Percentiles rank a stretch among this genome's conserved stretches.
Conservation (phyloP, 495 filamentous ascomycete species). For the Neurospora sp. region DNA sequence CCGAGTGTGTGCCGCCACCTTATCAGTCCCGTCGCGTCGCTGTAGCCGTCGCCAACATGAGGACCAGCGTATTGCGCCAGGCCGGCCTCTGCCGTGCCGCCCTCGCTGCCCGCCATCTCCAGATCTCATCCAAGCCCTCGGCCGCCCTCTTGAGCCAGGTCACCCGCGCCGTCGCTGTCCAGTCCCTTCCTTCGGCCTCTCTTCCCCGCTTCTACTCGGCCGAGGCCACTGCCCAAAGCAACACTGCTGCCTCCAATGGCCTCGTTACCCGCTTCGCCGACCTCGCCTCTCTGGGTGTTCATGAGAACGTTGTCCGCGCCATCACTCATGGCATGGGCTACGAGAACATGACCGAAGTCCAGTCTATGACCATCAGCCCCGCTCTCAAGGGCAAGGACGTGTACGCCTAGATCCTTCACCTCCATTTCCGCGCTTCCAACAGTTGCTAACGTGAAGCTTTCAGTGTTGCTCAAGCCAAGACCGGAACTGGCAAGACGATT, state of each 20-base stretch:
- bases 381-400: constrained; percentile 71
- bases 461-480: constrained; percentile 81
- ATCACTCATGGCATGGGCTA: constrained; percentile 67
- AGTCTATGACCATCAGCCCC: constrained; percentile 68
- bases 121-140: constrained; percentile 14
- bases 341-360: constrained; percentile 88
- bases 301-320: constrained; percentile 52
- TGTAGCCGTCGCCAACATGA: constrained; percentile 16
- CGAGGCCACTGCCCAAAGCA: constrained; percentile 18
- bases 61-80: constrained; percentile 19
- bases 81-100: constrained; percentile 20
- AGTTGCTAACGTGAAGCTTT: constrained; percentile 5
- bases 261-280: constrained; percentile 60
- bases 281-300: constrained; percentile 50
- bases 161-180: constrained; percentile 5
- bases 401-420: constrained; percentile 41
- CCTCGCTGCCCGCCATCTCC: constrained; percentile 13
- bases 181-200: constrained; percentile 10
- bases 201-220: constrained; percentile 29
- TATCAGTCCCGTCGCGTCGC: background rate
- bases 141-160: constrained; percentile 7
- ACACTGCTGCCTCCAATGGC: constrained; percentile 5
- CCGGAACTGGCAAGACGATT: constrained; percentile 80
- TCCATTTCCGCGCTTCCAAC: background rate
- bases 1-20: background rate